These are phyloP conservation scores for Rossbeevera mucosa DNA, from an alignment of 768 basidiomycete species.

Conservation along the genomic window DNA sequence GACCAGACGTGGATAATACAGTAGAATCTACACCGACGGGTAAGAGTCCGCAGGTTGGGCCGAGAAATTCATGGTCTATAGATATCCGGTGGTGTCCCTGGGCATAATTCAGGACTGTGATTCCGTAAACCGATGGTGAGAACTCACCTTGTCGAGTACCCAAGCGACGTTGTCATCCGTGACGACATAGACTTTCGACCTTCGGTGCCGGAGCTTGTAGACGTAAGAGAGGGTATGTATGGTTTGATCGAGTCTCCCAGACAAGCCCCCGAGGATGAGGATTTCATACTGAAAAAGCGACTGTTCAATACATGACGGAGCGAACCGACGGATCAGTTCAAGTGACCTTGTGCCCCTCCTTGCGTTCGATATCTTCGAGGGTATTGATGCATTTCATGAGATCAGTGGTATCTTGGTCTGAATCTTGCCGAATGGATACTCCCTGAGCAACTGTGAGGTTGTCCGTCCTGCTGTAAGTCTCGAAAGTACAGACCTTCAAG, in stretches of 20 bases:
- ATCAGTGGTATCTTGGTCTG: constrained; percentile 84
- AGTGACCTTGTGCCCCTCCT: constrained; percentile 36
- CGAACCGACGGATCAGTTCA: neutral
- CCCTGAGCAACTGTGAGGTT: constrained; percentile 41
- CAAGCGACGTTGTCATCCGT: constrained; percentile 92
- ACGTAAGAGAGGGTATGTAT: constrained; percentile 83
- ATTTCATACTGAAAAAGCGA: constrained; percentile 53
- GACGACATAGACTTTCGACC: constrained; percentile 63
- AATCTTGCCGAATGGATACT: constrained; percentile 62
- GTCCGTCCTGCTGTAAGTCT: neutral
- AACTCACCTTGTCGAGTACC: constrained; percentile 71
- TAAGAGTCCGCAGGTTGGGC: constrained; percentile 90
- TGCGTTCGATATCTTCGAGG: constrained; percentile 53
- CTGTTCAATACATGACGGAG: neutral
- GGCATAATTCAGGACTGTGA: neutral
- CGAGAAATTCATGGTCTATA: constrained; percentile 69
- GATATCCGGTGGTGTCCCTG: constrained; percentile 82
- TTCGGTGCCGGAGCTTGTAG: constrained; percentile 65
- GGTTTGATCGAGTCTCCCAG: constrained; percentile 92
- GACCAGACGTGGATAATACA: constrained; percentile 72
- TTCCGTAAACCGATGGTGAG: neutral
- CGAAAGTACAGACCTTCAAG: constrained; percentile 40
- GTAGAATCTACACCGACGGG: constrained; percentile 82
- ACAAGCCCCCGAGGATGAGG: constrained; percentile 81
- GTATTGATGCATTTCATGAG: constrained; percentile 85